Evolutionary conservation across 1,139 yeast species (phyloP), one percentile per base, ranked within the genome.

Genomic region (Ogataea hybrid): DNA sequence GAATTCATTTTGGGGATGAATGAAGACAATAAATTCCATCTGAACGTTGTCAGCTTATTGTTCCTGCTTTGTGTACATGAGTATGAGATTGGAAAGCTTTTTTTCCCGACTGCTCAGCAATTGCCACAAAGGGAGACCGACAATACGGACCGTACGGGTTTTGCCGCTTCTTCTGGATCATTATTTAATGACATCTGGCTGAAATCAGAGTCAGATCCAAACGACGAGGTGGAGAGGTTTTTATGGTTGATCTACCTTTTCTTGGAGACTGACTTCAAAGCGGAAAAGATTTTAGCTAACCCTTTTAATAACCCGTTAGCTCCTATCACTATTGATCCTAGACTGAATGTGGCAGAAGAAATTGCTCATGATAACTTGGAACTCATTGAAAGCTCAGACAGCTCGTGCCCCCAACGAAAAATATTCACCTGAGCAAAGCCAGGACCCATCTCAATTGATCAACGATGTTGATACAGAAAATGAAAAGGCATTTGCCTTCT

Each of bases 241-340:
- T 63, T 92, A 47, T 92, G 97, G 97, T 65, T 92, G 31, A 62
- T 87, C 46, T 88, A 87, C 68, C 75, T 88, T 3, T 85, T 84
- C 56, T 67, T 85, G 50, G 96, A 92, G 58, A 84, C 96, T 0
- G 72, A 75, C 46, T 70, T 84, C 49, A 63, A 73, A 0, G 67
- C 71, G 1, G 80, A 73, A 28, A 77, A 77, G 45, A 62, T 88
- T 16, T 63, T 64, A 3, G 43, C 56, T 2, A 85, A 85, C 53
- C 92, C 96, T 3, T 89, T 87, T 42, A 59, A 59, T 34, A 41
- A 39, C 4, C n/a, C 28, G 2, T 34, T 31, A 3, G 21, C 16
- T n/a, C 16, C 20, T 5, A 23, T 37, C n/a, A 32, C 37, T 2
- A 35, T 50, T 21, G 43, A 40, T 28, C 30, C 46, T 9, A 42